These are phyloP conservation scores for Lepiota venenata DNA, from an alignment of 768 basidiomycete genomes.

Conservation along the genomic window DNA sequence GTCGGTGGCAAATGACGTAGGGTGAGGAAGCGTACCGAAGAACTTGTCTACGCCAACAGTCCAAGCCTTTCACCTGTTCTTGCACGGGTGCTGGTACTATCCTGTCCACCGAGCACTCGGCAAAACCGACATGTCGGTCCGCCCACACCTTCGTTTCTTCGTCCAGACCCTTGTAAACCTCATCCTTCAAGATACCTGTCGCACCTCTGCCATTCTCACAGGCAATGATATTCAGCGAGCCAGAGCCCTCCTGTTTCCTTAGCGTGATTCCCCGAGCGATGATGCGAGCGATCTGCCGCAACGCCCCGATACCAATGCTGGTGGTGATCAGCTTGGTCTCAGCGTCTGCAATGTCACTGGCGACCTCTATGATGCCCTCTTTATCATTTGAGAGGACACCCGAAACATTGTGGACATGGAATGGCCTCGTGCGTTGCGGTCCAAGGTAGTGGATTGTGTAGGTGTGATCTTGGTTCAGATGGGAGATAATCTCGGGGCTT, in stretches of 20 bases:
- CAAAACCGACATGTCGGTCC: conserved; percentile 6
- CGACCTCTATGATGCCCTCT: conserved; percentile 8
- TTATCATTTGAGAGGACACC: conserved; percentile 6
- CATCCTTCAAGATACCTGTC: neutral
- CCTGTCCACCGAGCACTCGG: conserved; percentile 9
- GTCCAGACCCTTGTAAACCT: conserved; percentile 5
- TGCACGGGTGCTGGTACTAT: conserved; percentile 3
- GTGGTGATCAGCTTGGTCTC: conserved; percentile 11
- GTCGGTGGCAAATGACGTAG: neutral
- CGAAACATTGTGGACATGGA: conserved; percentile 7
- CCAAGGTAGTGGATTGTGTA: conserved; percentile 7
- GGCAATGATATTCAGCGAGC: conserved; percentile 8
- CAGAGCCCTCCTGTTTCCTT: neutral
- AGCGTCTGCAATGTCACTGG: conserved; percentile 7
- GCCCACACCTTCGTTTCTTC: conserved; percentile 3
- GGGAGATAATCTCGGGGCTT: conserved; percentile 1
- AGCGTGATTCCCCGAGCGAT: conserved; percentile 5
- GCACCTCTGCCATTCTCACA: conserved; percentile 10
- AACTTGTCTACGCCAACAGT: conserved; percentile 8
- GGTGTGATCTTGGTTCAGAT: neutral
- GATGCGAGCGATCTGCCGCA: conserved; percentile 7
- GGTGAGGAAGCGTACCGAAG: neutral
- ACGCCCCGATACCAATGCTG: conserved; percentile 7
- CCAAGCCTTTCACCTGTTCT: conserved; percentile 2
- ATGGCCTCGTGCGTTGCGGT: conserved; percentile 4